Evolutionary conservation across 2,329 filamentous ascomycete genomes (phyloP), one percentile per base, ranked within the genome.

Genomic region (Fusarium luffae): DNA sequence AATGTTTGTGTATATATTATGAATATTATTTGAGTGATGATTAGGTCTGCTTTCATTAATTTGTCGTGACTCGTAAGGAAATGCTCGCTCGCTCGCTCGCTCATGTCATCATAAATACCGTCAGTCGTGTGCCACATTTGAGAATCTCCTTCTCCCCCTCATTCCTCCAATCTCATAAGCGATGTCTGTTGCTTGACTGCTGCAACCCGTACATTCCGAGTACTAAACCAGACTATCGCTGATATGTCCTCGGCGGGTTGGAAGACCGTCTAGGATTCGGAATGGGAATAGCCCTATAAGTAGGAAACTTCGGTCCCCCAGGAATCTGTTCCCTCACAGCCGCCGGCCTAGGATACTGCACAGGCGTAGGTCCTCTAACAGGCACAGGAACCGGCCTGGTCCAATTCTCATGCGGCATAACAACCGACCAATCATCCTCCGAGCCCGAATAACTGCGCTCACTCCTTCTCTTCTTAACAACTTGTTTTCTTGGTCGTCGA

Each of bases 241-340:
- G 56, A 57, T 50, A 55, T 14, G 51, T 49, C 13, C 66, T 52
- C n/a, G 43, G 43, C 10, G 48, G 66, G 42, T 69, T 69, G 4
- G 18, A 30, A 12, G 68, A 46, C 1, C 70, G 63, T 23, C 74
- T 68, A 16, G 78, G 78, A 34, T 80, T 80, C 3, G 71, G 60
- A 27, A 80, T 78, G 10, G 78, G 78, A 10, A 78, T 71, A 2
- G 78, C 78, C 8, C 69, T 72, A 48, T 80, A 80, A 1, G 76
- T 79, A 2, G 78, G 78, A 50, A 68, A 78, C 58, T 74, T 76
- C 1, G 77, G 77, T 0, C 78, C 78, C 5, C 78, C 78, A 2
- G 78, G 78, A 8, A 80, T 68, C 9, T 72, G 71, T 54, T 78
- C 77, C 16, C 62, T 60, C 28, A 68, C 34, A n/a, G 30, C 44